A percentile compares a stretch with the other conserved stretches of the same genome.
Conservation (phyloP, 73 alveolate genomes). For the Uronychia binucleata region DNA sequence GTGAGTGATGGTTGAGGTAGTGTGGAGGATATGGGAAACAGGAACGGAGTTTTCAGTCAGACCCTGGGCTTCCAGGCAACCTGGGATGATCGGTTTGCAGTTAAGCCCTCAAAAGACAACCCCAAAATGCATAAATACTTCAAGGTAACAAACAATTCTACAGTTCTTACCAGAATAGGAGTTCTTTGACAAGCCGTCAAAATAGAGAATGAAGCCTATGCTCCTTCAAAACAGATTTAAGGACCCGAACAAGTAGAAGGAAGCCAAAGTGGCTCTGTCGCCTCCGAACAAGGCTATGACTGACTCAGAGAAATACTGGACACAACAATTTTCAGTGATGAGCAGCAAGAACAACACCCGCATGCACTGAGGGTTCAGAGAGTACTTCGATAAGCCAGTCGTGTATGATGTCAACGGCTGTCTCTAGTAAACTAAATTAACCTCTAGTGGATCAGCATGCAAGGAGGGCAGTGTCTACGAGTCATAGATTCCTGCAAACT, state of each 20-base stretch:
- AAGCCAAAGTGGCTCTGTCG: too few relatives aligned
- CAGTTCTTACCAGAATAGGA: background rate
- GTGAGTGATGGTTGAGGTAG: too few relatives aligned
- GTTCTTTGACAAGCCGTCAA: slow-evolving; percentile 19
- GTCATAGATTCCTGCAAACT: background rate
- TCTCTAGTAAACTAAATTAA: slow-evolving; percentile 18
- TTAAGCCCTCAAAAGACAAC: slow-evolving; percentile 30
- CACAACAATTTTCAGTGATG: slow-evolving; percentile 32
- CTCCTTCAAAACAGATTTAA: background rate
- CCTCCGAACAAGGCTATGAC: background rate
- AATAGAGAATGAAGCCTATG: background rate
- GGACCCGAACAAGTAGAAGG: slow-evolving; percentile 1
- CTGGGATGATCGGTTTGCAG: slow-evolving; percentile 31
- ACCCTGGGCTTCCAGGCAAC: too few relatives aligned
- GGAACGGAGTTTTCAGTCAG: too few relatives aligned
- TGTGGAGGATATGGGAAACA: too few relatives aligned
- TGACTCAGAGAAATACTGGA: slow-evolving; percentile 19
- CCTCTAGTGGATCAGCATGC: background rate
- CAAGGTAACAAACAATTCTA: slow-evolving; percentile 1
- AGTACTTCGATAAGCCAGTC: slow-evolving; percentile 65
- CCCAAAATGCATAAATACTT: slow-evolving; percentile 16
- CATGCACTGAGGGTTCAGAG: slow-evolving; percentile 50
- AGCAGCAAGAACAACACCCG: slow-evolving; percentile 45
- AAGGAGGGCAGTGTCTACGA: background rate
- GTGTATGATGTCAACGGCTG: slow-evolving; percentile 60